A percentile compares a stretch with the other conserved stretches of the same genome.
Conservation (phyloP, 208 protist genomes). For the Trypanosoma congolense region DNA sequence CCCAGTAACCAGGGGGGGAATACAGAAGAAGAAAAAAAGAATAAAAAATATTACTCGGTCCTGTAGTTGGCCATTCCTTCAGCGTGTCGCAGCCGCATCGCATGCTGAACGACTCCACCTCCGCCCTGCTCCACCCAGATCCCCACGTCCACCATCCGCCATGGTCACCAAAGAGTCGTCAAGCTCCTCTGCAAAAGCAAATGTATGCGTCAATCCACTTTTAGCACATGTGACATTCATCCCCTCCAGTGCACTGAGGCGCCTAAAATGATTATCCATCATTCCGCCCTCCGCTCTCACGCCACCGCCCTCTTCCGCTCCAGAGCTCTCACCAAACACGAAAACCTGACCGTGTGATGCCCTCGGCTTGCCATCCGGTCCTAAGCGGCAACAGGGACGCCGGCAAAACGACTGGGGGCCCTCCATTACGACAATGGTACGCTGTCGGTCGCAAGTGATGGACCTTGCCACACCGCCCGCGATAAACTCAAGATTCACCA, state of each 20-base stretch:
- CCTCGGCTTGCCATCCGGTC: slow-evolving; percentile 25
- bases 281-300: slow-evolving; percentile 2
- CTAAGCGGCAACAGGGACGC: slow-evolving; percentile 49
- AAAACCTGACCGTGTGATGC: slow-evolving; percentile 64
- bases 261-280: slow-evolving; percentile 12
- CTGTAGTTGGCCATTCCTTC: too few relatives aligned
- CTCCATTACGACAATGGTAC: slow-evolving; percentile 79
- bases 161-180: neutral
- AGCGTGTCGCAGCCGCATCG: too few relatives aligned
- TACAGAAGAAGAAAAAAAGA: too few relatives aligned
- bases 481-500: slow-evolving; percentile 75
- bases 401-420: slow-evolving; percentile 68
- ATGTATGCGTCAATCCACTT: slow-evolving; percentile 81
- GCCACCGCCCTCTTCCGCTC: neutral
- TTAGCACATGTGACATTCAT: slow-evolving; percentile 60
- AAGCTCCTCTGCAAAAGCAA: slow-evolving; percentile 65
- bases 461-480: slow-evolving; percentile 57
- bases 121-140: too few relatives aligned
- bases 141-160: too few relatives aligned
- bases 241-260: slow-evolving; percentile 42
- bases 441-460: slow-evolving; percentile 82
- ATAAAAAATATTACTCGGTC: too few relatives aligned
- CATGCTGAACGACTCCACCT: too few relatives aligned
- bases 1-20: too few relatives aligned
- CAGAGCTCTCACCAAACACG: slow-evolving; percentile 54